Evolutionary conservation across 2,329 filamentous ascomycete genomes (phyloP).

Genomic region (Colletotrichum incanum): DNA sequence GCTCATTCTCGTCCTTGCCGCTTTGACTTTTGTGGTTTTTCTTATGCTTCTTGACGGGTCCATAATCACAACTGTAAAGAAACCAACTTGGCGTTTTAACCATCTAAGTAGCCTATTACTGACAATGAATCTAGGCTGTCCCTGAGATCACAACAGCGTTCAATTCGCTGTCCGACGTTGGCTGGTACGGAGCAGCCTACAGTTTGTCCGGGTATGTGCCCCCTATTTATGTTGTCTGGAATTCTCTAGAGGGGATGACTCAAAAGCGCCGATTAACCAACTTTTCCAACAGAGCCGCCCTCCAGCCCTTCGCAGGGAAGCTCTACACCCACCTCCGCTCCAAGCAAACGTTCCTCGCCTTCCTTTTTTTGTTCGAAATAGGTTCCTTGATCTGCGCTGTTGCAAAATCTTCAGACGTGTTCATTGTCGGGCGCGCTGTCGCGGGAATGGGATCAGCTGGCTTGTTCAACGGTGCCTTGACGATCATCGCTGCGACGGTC

Average conservation of each 20-base stretch:
- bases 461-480: constrained; percentile 56
- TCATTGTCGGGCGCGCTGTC: constrained; percentile 67
- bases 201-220: constrained; percentile 59
- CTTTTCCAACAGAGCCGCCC: constrained; percentile 55
- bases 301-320: constrained; percentile 68
- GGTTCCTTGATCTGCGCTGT: constrained; percentile 65
- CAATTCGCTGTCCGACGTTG: constrained; percentile 66
- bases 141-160: constrained; percentile 67
- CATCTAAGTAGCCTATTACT: neutral
- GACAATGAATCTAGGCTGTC: constrained; percentile 54
- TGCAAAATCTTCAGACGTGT: constrained; percentile 60
- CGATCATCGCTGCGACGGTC: constrained; percentile 51
- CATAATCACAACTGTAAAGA: constrained; percentile 65
- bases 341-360: constrained; percentile 49
- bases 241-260: neutral
- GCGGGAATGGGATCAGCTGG: constrained; percentile 64
- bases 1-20: constrained; percentile 53
- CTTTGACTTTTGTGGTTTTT: constrained; percentile 61
- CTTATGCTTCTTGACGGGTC: constrained; percentile 67
- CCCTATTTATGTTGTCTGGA: neutral
- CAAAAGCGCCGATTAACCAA: neutral
- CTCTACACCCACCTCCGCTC: constrained; percentile 61
- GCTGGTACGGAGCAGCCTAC: constrained; percentile 70
- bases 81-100: neutral
- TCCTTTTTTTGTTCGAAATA: constrained; percentile 52